Evolutionary conservation across 2,329 filamentous ascomycete genomes (phyloP).

Genomic region (Fusarium devonianum): DNA sequence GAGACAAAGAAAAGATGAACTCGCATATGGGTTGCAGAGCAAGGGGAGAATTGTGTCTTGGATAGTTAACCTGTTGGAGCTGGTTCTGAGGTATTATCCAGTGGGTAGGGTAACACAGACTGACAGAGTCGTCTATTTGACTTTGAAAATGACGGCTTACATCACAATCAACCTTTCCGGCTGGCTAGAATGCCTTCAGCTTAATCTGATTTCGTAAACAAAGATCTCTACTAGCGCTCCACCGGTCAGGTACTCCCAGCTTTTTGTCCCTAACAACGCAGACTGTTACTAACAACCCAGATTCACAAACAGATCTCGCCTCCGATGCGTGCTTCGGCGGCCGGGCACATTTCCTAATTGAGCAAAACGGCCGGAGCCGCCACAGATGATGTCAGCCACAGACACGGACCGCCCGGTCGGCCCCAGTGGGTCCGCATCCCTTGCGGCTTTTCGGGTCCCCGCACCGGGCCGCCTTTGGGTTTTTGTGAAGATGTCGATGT

Average conservation of each 20-base stretch:
- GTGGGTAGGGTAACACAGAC: too few relatives aligned
- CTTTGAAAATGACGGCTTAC: too few relatives aligned
- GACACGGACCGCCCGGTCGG: constrained; percentile 25
- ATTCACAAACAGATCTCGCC: background rate
- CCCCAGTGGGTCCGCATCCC: constrained; percentile 20
- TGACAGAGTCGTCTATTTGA: too few relatives aligned
- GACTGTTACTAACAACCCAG: too few relatives aligned
- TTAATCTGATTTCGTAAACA: too few relatives aligned
- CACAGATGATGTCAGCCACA: constrained; percentile 20
- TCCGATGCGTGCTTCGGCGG: background rate
- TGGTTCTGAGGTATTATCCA: too few relatives aligned
- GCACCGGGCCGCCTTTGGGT: constrained; percentile 22
- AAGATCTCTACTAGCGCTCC: background rate
- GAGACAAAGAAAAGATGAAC: background rate
- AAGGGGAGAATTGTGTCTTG: too few relatives aligned
- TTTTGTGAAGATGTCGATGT: constrained; percentile 7
- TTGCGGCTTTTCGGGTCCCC: constrained; percentile 20
- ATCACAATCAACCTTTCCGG: background rate
- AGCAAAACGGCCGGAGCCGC: constrained; percentile 9
- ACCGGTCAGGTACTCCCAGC: too few relatives aligned
- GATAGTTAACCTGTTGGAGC: too few relatives aligned
- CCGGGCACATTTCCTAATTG: constrained; percentile 22
- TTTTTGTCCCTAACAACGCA: too few relatives aligned
- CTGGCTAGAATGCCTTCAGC: too few relatives aligned
- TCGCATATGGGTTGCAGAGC: too few relatives aligned